Evolutionary conservation across 2,329 filamentous ascomycete genomes (phyloP).

Genomic region (Paecilomyces niveus): DNA sequence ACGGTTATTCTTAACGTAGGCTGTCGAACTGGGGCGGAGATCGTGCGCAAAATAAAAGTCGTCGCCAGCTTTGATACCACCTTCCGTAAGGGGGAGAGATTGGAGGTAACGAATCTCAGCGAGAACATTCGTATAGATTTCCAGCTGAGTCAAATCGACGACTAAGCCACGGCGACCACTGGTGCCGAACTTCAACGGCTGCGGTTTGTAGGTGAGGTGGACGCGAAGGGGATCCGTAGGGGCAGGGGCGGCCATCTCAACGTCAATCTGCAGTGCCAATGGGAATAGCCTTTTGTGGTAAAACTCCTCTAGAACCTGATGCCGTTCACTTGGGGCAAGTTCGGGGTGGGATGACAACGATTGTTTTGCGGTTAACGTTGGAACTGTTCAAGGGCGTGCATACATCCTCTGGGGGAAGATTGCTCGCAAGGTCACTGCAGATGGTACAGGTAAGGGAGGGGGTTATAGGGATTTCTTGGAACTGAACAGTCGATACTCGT

Average conservation of each 20-base stretch:
- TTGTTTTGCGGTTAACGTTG: too few species aligned
- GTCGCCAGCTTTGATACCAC: conserved; percentile 21
- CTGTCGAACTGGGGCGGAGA: conserved; percentile 24
- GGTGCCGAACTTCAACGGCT: conserved; percentile 26
- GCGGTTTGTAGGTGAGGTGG: conserved; percentile 18
- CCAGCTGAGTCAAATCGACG: conserved; percentile 25
- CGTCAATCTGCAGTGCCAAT: neutral
- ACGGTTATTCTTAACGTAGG: conserved; percentile 20
- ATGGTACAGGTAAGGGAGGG: too few species aligned
- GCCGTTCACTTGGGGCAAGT: too few species aligned
- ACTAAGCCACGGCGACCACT: conserved; percentile 26
- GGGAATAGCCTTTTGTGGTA: neutral
- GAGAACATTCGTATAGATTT: conserved; percentile 27
- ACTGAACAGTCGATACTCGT: too few species aligned
- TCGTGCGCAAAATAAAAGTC: conserved; percentile 27
- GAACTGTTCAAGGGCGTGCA: too few species aligned
- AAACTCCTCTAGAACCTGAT: neutral
- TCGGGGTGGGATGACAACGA: too few species aligned
- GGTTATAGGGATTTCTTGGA: too few species aligned
- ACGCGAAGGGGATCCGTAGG: neutral
- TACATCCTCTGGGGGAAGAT: too few species aligned
- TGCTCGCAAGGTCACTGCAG: too few species aligned
- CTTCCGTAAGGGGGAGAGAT: conserved; percentile 15
- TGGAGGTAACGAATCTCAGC: conserved; percentile 26
- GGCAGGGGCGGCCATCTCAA: neutral